Evolutionary conservation across 169 alveolate genomes (phyloP).

Genomic region (Haemoproteus tartakovskyi): DNA sequence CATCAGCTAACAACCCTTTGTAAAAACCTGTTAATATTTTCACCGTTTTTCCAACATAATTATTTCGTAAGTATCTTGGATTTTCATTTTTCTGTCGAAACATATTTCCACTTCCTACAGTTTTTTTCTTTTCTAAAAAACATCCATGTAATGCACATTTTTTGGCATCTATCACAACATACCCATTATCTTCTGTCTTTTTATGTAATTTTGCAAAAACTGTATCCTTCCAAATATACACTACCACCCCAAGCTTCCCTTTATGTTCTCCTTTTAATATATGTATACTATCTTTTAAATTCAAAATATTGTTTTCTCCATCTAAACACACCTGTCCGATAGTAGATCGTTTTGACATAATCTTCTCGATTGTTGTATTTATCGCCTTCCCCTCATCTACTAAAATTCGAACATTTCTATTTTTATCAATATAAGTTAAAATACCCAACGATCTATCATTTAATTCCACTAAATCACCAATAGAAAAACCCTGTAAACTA

Average conservation of each 20-base stretch:
- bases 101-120: conserved; percentile 18
- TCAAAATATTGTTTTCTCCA: conserved; percentile 68
- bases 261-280: conserved; percentile 71
- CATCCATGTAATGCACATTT: conserved; percentile 32
- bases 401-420: conserved; percentile 71
- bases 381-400: conserved; percentile 59
- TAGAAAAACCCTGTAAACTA: conserved; percentile 79
- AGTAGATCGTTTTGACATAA: conserved; percentile 73
- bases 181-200: conserved; percentile 63
- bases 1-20: conserved; percentile 77
- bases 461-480: conserved; percentile 81
- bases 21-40: conserved; percentile 77
- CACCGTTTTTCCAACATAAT: conserved; percentile 79
- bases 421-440: conserved; percentile 77
- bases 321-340: conserved; percentile 73
- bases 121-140: conserved; percentile 30
- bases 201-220: conserved; percentile 70
- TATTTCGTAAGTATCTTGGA: no score
- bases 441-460: conserved; percentile 82
- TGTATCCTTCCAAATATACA: conserved; percentile 74
- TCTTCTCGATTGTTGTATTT: conserved; percentile 65
- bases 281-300: conserved; percentile 67
- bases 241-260: conserved; percentile 70
- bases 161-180: conserved; percentile 46
- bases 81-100: no score